Evolutionary conservation across 2,329 filamentous ascomycete genomes (phyloP), one percentile per base, ranked within the genome.

Genomic region (Onygenales sp.): DNA sequence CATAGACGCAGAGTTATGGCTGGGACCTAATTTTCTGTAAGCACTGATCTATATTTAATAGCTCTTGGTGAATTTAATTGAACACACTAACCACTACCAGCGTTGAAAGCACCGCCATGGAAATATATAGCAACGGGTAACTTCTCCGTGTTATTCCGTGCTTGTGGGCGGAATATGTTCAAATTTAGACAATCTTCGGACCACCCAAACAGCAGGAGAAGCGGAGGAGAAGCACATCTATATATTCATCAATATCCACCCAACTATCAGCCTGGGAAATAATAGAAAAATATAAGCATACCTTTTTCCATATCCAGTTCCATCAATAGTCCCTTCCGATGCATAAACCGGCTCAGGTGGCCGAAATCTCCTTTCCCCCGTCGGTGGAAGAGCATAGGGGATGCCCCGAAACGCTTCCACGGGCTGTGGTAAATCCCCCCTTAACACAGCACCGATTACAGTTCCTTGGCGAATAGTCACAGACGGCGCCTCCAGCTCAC

Each of bases 1-100:
- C 68, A 87, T 81, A 38, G 78, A 79, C 0, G 75, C 77, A 57
- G 85, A 79, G 62, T 86, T 77, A 54, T 84, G 75, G 69, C 78
- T 77, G 33, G 64, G 54, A 0, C 51, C 56, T 43, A 55, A 5
- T 9, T n/a, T n/a, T 56, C 35, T 48, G 47, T 38, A 32, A 43
- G 13, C 32, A 27, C 13, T 48, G 7, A 27, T 5, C 36, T 47
- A n/a, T 9, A 21, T 0, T 17, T 36, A 14, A 38, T 36, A n/a
- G 21, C 21, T 27, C 21, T 8, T 7, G 9, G n/a, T 14, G 36
- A 13, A 21, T 7, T 8, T 9, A 14, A 36, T 35, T 13, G 9
- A 3, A 21, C 33, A 11, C 7, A 50, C 55, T 7, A 54, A 57
- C 62, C 65, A 4, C 61, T 56, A 1, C 68, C 63, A 47, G 58